Base-by-base conservation (phyloP, 2,329 filamentous ascomycete species). In the Thyridium curvatum region DNA sequence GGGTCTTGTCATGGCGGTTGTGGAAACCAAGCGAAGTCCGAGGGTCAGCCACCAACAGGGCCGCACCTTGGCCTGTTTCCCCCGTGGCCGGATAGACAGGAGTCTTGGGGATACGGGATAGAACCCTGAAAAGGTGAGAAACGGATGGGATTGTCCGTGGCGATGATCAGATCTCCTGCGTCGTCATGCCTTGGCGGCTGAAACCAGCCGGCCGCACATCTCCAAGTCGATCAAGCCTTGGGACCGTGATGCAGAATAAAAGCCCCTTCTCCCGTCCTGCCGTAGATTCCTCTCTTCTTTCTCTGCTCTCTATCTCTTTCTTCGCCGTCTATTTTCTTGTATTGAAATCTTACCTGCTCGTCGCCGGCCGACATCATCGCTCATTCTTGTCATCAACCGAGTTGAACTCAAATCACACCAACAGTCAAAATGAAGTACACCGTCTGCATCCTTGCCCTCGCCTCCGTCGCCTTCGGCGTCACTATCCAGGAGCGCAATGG, bases 391-490 rank as follows among this genome's bases (percentile, higher is more conserved):
- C 21, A 26, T 26, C 21, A 26, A 26, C 21, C 21, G 21, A 26
- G 21, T 40, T 34, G 21, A 30, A 34, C 37, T 41, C 41, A 42
- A 45, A 38, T 6, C 21, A 26, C 31, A 50, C 41, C 38, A 46
- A 51, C 41, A 44, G 54, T 60, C 66, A 75, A 64, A 43, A 77
- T 77, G 73, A 68, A 74, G 65, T 69, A 69, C 66, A 64, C 67
- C 42, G 44, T 67, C 45, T 60, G 65, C 51, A 41, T 75, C 45
- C 56, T 72, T 49, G 59, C 70, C 45, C 55, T 77, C 45, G 60
- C 64, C 55, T 59, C 67, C 40, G 59, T 66, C 51, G 69, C 62
- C 49, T 54, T 69, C 50, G 72, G 69, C 41, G 59, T 51, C 37
- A 53, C 60, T 37, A 34, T 42, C 9, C 32, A 40, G 14, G 47